phyloP scores from a whole-genome alignment of 148 eudicot genomes.

The Agrostemma githago region DNA sequence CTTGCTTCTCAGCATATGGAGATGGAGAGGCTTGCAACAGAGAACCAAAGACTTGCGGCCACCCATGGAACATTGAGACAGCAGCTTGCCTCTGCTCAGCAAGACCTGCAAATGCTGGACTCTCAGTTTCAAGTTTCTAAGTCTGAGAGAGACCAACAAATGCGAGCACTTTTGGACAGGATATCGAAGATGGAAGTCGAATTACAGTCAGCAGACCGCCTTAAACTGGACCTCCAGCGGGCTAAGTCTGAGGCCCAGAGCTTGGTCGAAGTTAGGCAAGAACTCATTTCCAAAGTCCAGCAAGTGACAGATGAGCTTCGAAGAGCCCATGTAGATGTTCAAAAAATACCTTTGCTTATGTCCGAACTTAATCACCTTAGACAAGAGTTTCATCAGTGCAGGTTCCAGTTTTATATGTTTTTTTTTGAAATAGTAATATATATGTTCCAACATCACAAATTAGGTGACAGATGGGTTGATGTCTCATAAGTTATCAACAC shows the following conservation, averaged over 20 bases:
- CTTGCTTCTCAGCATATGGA: constrained; percentile 74
- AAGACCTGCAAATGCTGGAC: constrained; percentile 69
- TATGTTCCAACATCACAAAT: background rate
- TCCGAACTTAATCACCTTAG: constrained; percentile 72
- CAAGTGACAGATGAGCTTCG: constrained; percentile 60
- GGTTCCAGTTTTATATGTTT: constrained; percentile 34
- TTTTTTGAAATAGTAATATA: background rate
- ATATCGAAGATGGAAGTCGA: constrained; percentile 76
- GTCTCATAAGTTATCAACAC: background rate
- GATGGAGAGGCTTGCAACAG: constrained; percentile 75
- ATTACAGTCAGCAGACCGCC: constrained; percentile 52
- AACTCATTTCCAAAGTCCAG: constrained; percentile 67
- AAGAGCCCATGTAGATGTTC: constrained; percentile 60
- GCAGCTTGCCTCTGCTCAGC: constrained; percentile 84
- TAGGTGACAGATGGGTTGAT: constrained; percentile 8
- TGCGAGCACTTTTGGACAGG: constrained; percentile 56
- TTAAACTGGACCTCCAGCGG: constrained; percentile 75
- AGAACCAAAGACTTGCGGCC: constrained; percentile 90
- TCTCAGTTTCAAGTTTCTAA: constrained; percentile 56
- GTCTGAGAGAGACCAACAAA: constrained; percentile 76
- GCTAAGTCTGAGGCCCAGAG: constrained; percentile 80
- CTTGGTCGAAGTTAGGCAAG: constrained; percentile 72
- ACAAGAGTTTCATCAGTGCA: constrained; percentile 90
- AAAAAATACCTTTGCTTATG: constrained; percentile 68
- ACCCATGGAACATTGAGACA: constrained; percentile 84